Percentiles rank a stretch among this genome's conserved stretches.
Evolutionary conservation across 129 eudicot genomes (phyloP).

Genomic region (Saussurea involucrata): DNA sequence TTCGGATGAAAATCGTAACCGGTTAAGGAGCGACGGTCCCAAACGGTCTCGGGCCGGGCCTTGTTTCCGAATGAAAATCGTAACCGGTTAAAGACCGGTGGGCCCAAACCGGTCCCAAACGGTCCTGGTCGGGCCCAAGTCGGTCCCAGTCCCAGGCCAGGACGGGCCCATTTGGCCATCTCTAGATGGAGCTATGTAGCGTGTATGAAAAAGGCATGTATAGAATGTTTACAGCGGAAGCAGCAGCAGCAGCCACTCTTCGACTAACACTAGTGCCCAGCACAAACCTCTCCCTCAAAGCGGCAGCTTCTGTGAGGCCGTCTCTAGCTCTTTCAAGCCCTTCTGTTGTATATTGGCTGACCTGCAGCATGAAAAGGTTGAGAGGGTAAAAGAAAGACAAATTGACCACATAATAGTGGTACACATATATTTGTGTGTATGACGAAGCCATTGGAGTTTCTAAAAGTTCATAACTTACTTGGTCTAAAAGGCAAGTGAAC

Average conservation of each 20-base stretch:
- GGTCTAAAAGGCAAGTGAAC: conserved; percentile 90
- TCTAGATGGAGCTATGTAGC: background rate
- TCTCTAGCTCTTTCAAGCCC: conserved; percentile 98
- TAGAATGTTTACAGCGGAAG: conserved; percentile 79
- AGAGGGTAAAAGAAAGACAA: background rate
- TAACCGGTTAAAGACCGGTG: too few relatives aligned
- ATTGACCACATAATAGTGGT: background rate
- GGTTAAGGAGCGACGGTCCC: too few relatives aligned
- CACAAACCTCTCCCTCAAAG: conserved; percentile 95
- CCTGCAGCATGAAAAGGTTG: conserved; percentile 36
- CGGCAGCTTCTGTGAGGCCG: conserved; percentile 92
- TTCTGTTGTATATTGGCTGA: conserved; percentile 84
- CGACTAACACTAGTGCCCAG: conserved; percentile 86
- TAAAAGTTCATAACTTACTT: conserved; percentile 51
- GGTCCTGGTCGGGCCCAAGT: too few relatives aligned
- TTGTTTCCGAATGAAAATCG: too few relatives aligned
- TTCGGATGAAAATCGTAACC: too few relatives aligned
- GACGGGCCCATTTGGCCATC: too few relatives aligned
- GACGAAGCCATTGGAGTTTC: conserved; percentile 7
- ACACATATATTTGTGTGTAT: background rate
- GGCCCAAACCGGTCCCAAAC: too few relatives aligned
- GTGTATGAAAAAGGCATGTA: conserved; percentile 1
- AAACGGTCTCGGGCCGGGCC: too few relatives aligned
- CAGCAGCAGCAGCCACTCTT: conserved; percentile 99
- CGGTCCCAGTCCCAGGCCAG: too few relatives aligned